Base-by-base conservation (phyloP, 495 filamentous ascomycete genomes). In the Penicillium arizonense region DNA sequence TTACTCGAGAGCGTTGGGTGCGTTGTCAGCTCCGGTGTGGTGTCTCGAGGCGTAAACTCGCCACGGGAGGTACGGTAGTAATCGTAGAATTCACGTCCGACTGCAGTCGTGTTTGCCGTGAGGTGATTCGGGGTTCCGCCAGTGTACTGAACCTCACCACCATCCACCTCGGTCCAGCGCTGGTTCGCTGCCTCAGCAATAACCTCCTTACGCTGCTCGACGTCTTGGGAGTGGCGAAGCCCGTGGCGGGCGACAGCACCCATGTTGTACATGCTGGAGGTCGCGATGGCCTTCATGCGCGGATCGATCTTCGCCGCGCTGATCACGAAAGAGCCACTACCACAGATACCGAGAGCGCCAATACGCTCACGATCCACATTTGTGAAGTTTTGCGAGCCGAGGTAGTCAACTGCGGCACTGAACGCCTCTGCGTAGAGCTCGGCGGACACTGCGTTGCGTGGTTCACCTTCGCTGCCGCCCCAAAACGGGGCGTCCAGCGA, bases 261-360 rank as follows among this genome's bases (percentile, higher is more conserved):
- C 49, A 74, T 64, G 48, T 68, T 47, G 38, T 62, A 67, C 48
- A 63, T 68, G 50, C 61, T 69, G 0, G 63, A 21, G 8, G 70
- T 74, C 0, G 71, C 74, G 28, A 73, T 62, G 38, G 71, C 70
- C 14, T 62, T 68, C 13, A 77, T 60, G 14, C 74, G 64, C 6
- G 51, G 54, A 51, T 77, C 73, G n/a, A 71, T 62, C 53, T 74
- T 68, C 2, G 74, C 71, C 3, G 74, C 70, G 34, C 58, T 66
- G 39, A 67, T 58, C 5, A 67, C 51, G 33, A 70, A 75, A 8
- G 59, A 60, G 13, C 71, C 72, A 16, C 64, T 64, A 53, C 57
- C 73, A 57, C 72, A 77, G 53, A 76, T 73, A 14, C 72, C 70
- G 10, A 77, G 56, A 2, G 43, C 73, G 1, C 71, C 73, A 37